Evolutionary conservation across 2,329 filamentous ascomycete genomes (phyloP).

Genomic region (Graphiopsis chlorocephala): DNA sequence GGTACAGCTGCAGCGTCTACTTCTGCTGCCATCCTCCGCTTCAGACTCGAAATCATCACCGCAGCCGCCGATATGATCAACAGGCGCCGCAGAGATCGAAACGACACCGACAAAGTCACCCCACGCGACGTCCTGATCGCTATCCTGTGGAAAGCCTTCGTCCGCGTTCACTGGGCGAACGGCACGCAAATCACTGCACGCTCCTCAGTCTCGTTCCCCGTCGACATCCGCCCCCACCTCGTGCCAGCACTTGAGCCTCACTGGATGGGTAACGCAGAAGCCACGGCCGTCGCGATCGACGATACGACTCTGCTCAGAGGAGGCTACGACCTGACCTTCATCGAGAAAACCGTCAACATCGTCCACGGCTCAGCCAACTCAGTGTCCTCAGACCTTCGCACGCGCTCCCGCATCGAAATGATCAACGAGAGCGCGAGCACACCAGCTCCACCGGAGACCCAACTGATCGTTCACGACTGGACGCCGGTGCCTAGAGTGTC

Average conservation of each 20-base stretch:
- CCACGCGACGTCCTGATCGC: constrained; percentile 19
- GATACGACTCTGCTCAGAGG: constrained; percentile 14
- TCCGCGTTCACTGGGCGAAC: constrained; percentile 16
- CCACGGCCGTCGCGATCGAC: constrained; percentile 13
- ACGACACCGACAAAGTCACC: background rate
- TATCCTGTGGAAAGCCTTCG: constrained; percentile 25
- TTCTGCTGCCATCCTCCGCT: constrained; percentile 17
- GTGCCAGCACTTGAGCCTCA: constrained; percentile 9
- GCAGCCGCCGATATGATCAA: constrained; percentile 20
- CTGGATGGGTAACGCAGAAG: constrained; percentile 20
- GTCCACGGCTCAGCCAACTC: constrained; percentile 6
- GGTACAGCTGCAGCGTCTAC: too few relatives aligned
- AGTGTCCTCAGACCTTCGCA: constrained; percentile 13
- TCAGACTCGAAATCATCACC: constrained; percentile 20
- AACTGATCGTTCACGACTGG: constrained; percentile 25
- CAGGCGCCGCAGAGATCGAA: constrained; percentile 6
- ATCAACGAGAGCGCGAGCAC: constrained; percentile 18
- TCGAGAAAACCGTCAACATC: constrained; percentile 10
- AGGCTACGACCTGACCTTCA: constrained; percentile 20
- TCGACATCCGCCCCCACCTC: constrained; percentile 19
- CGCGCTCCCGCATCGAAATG: constrained; percentile 21
- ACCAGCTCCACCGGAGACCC: constrained; percentile 3
- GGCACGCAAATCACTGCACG: background rate
- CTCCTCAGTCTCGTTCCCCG: constrained; percentile 12
- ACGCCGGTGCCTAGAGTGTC: constrained; percentile 14